A percentile compares a stretch with the other conserved stretches of the same genome.
Evolutionary conservation across 2,329 filamentous ascomycete species (phyloP).

Genomic region (Claviceps cyperi): DNA sequence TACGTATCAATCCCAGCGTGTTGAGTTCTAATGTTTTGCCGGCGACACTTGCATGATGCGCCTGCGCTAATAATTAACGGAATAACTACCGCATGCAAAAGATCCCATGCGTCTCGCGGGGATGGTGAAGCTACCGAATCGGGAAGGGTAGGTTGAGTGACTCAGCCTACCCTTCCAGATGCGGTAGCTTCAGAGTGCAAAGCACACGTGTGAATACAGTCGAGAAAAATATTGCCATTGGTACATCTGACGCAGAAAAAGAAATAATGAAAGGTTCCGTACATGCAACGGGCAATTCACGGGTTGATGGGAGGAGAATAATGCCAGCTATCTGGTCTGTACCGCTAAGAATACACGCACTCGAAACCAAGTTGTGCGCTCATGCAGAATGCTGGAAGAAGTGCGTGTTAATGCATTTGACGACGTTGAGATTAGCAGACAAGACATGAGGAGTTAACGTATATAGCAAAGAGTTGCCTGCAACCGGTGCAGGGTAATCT

Average conservation of each 20-base stretch:
- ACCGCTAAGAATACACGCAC: background rate
- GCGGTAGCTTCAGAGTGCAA: no score
- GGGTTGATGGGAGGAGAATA: background rate
- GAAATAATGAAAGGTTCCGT: background rate
- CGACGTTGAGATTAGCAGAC: background rate
- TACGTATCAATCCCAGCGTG: background rate
- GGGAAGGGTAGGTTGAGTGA: background rate
- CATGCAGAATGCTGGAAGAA: background rate
- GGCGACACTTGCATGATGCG: background rate
- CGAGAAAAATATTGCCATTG: background rate
- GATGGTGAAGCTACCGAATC: background rate
- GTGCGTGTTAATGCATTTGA: background rate
- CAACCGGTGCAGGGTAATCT: no score
- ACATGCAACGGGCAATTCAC: background rate
- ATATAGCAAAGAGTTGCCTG: no score
- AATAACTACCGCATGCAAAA: conserved; percentile 1
- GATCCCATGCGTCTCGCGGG: background rate
- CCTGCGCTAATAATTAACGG: background rate
- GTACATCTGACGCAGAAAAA: background rate
- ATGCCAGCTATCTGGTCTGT: background rate
- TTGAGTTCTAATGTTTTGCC: background rate
- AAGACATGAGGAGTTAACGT: no score
- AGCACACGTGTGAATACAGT: background rate
- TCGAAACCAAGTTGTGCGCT: no score
- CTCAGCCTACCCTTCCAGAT: no score